Base-by-base conservation (phyloP, 805 yeast genomes). In the Priceomyces castillae region DNA sequence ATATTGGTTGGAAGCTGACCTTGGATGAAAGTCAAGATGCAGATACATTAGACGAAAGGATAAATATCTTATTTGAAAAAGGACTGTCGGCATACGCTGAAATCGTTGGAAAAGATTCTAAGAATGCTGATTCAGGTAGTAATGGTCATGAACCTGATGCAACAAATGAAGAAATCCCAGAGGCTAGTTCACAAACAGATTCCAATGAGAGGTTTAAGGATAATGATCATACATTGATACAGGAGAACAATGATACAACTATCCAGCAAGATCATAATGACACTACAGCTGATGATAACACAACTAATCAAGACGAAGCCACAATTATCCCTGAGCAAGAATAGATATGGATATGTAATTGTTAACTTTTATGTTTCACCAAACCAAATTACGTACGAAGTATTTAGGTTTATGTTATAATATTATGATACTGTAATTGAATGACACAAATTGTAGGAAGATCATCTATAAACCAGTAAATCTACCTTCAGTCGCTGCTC, bases 1-100 rank as follows among this genome's bases (percentile, higher is more conserved):
- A 66, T 10, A 46, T 56, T 42, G 86, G 88, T 6, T 80, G 86
- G 80, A 76, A 71, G 36, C 67, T 65, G 41, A 65, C 70, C 14
- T 60, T 81, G 43, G 54, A 46, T 28, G 76, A 69, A 7, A 76
- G 64, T 22, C 65, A 65, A 18, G 69, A 63, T 17, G 57, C 67
- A 10, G 54, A 57, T 17, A 42, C 47, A 18, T 54, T 63, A 16
- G 61, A 64, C 6, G 60, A 65, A 34, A 65, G 57, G 31, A 54
- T 69, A 38, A 52, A 63, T 2, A 48, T 57, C 2, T 66, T 76
- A 38, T 54, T 71, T 34, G 62, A 64, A 15, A 54, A 67, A 18
- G 82, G 82, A 1, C 67, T 72, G 3, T 62, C 57, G 22, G 62
- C 53, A n/a, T 57, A 50, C 30, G 46, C 52, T 15, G 57, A 51